These are phyloP conservation scores for Spiromastix sp. DNA, from an alignment of 2,329 filamentous ascomycete species.

Conservation along the genomic window DNA sequence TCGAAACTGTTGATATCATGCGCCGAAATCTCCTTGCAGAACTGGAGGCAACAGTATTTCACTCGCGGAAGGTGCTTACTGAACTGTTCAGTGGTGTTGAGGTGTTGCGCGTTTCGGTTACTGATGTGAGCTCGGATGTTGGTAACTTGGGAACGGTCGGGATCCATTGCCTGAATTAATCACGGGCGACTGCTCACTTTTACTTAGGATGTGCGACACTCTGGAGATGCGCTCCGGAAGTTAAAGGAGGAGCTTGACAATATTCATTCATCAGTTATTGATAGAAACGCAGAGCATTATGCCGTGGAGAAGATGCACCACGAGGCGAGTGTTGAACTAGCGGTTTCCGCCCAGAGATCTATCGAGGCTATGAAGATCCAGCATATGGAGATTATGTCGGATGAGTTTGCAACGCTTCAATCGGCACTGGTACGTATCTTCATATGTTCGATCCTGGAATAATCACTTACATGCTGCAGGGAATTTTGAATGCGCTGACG, in stretches of 20 bases:
- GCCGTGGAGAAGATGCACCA: constrained; percentile 19
- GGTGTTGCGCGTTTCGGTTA: constrained; percentile 13
- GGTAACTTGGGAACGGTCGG: constrained; percentile 9
- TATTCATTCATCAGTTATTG: constrained; percentile 16
- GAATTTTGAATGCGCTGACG: constrained; percentile 13
- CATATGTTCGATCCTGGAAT: not conserved
- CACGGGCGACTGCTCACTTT: constrained; percentile 4
- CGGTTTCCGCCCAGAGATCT: constrained; percentile 21
- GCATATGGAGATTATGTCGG: constrained; percentile 19
- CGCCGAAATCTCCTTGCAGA: constrained; percentile 22
- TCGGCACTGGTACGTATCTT: constrained; percentile 22
- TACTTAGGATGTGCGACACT: constrained; percentile 18
- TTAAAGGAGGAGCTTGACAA: constrained; percentile 8
- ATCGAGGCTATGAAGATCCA: constrained; percentile 22
- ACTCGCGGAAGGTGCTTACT: constrained; percentile 16
- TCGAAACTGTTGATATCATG: constrained; percentile 20
- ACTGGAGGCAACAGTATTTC: constrained; percentile 20
- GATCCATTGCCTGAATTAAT: not conserved
- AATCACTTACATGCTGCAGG: constrained; percentile 8
- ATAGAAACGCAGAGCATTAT: constrained; percentile 18
- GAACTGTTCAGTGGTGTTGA: constrained; percentile 19
- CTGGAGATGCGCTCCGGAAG: constrained; percentile 9
- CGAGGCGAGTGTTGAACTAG: constrained; percentile 19
- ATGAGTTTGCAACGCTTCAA: constrained; percentile 22
- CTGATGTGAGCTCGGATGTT: constrained; percentile 8